Percentiles rank a stretch among this genome's conserved stretches.
These are phyloP conservation scores for Aristolochia californica DNA, from an alignment of 164 flowering plant species.

Conservation along the genomic window DNA sequence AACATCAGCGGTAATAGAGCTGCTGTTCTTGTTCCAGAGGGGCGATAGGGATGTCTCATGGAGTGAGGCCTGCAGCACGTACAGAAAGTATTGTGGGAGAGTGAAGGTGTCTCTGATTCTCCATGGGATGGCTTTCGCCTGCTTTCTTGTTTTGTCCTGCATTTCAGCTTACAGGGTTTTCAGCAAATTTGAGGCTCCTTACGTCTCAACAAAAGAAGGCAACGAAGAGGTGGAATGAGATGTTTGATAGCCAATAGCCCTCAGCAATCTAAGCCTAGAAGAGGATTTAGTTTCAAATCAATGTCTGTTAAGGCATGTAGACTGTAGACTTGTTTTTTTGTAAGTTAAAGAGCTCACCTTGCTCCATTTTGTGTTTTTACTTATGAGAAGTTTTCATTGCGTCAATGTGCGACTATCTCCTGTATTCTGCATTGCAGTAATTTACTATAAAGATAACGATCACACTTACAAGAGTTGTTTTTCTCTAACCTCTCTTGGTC, in stretches of 20 bases:
- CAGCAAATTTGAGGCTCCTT: slow-evolving; percentile 52
- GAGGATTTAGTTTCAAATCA: background rate
- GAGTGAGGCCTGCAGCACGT: slow-evolving; percentile 78
- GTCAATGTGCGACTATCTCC: too few relatives aligned
- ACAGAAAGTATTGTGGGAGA: slow-evolving; percentile 59
- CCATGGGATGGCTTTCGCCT: slow-evolving; percentile 42
- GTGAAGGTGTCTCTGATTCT: slow-evolving; percentile 42
- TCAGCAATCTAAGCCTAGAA: background rate
- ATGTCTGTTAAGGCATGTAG: too few relatives aligned
- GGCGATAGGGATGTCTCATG: slow-evolving; percentile 68
- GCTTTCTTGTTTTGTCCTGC: slow-evolving; percentile 51
- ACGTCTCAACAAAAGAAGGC: slow-evolving; percentile 26
- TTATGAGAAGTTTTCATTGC: too few relatives aligned
- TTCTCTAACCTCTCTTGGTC: too few relatives aligned
- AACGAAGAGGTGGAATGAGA: slow-evolving; percentile 15
- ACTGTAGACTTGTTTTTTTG: too few relatives aligned
- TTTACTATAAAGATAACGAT: too few relatives aligned
- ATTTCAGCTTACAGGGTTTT: slow-evolving; percentile 72
- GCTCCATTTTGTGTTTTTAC: too few relatives aligned
- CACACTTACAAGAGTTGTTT: too few relatives aligned
- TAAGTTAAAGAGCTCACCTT: too few relatives aligned
- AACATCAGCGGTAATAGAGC: slow-evolving; percentile 46
- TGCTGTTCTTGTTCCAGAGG: slow-evolving; percentile 47
- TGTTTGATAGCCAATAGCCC: background rate
- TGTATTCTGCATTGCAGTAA: too few relatives aligned